These are phyloP conservation scores for Pythium folliculosum DNA, from an alignment of 352 stramenopile species.

Conservation along the genomic window DNA sequence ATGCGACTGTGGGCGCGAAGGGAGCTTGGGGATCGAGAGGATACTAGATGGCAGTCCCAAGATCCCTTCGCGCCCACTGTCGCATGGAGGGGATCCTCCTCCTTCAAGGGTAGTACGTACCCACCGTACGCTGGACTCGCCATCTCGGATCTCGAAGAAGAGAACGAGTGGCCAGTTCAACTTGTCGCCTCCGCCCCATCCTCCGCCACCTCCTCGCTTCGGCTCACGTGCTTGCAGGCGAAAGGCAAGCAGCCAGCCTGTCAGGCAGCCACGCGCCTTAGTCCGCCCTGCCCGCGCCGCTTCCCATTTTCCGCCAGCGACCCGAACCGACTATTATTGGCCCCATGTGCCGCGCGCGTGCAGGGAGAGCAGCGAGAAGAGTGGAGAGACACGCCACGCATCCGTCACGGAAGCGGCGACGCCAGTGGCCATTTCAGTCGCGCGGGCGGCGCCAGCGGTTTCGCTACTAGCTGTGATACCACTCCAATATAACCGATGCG, in stretches of 20 bases:
- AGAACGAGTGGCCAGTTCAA: constrained; percentile 24
- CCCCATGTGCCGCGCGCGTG: not conserved
- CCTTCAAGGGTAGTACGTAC: not conserved
- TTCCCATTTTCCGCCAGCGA: too few species aligned
- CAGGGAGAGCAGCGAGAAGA: constrained; percentile 1
- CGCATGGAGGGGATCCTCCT: constrained; percentile 8
- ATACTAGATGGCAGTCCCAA: too few species aligned
- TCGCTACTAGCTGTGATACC: not conserved
- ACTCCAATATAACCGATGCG: not conserved
- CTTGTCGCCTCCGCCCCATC: not conserved
- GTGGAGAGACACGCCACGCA: constrained; percentile 4
- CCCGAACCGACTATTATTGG: constrained; percentile 18
- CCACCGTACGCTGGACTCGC: not conserved
- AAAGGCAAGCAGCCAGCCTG: too few species aligned
- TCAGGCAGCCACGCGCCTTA: not conserved
- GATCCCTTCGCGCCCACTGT: not conserved
- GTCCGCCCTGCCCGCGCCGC: not conserved
- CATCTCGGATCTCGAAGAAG: constrained; percentile 2
- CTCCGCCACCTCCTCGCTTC: not conserved
- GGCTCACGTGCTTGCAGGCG: not conserved
- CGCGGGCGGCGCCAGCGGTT: not conserved
- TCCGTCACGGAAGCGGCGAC: constrained; percentile 1
- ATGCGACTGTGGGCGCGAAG: too few species aligned
- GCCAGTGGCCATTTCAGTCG: not conserved
- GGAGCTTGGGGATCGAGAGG: too few species aligned